Evolutionary conservation across 75 land plant species (phyloP).

Genomic region (Sequoiadendron giganteum): DNA sequence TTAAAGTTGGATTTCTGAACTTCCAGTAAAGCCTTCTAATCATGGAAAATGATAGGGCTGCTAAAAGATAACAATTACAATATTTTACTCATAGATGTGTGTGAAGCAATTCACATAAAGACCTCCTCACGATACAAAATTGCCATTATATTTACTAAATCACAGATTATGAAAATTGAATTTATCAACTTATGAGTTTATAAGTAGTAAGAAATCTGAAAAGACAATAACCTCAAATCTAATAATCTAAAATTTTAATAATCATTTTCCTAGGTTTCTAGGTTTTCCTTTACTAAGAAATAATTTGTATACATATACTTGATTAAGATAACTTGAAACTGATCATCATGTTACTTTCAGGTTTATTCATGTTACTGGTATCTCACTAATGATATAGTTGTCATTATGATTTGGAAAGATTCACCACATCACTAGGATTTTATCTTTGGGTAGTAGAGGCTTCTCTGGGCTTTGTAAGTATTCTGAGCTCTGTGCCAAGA

Average conservation of each 20-base stretch:
- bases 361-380: too few species aligned
- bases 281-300: too few species aligned
- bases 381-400: too few species aligned
- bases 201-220: neutral
- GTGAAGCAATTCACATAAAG: neutral
- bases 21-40: neutral
- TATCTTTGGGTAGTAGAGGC: too few species aligned
- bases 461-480: too few species aligned
- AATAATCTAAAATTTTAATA: neutral
- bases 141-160: neutral
- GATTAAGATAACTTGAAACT: too few species aligned
- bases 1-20: neutral
- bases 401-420: too few species aligned
- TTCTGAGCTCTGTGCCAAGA: too few species aligned
- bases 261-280: neutral
- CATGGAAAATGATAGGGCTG: neutral
- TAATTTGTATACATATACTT: too few species aligned
- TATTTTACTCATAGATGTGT: neutral
- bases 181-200: neutral
- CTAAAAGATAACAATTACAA: neutral
- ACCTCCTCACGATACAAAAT: neutral
- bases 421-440: too few species aligned
- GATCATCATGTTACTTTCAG: too few species aligned
- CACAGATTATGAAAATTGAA: neutral
- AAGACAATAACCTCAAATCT: neutral